These are phyloP conservation scores for Phytophthora tentaculata DNA, from an alignment of 352 stramenopile species.

Conservation along the genomic window DNA sequence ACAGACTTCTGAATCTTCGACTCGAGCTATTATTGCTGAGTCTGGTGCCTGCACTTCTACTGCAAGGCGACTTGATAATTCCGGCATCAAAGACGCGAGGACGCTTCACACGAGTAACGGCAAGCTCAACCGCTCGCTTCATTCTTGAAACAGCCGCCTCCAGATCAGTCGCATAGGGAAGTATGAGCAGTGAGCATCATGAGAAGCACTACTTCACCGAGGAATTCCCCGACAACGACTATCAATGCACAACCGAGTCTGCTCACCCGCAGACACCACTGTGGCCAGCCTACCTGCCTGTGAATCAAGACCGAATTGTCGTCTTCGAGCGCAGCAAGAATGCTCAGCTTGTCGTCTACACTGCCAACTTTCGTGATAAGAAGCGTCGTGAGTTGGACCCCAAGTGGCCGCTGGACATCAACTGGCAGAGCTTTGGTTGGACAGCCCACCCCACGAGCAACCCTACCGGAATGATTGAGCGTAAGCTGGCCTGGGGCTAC, in stretches of 20 bases:
- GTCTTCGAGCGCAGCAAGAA: constrained; percentile 87
- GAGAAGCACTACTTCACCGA: constrained; percentile 67
- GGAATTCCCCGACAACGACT: constrained; percentile 78
- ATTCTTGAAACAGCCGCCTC: constrained; percentile 21
- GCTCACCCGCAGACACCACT: constrained; percentile 64
- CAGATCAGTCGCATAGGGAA: constrained; percentile 4
- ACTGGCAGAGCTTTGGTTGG: constrained; percentile 86
- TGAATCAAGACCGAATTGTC: constrained; percentile 65
- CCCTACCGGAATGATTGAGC: constrained; percentile 67
- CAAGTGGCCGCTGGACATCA: constrained; percentile 80
- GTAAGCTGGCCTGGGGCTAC: constrained; percentile 75
- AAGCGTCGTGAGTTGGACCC: constrained; percentile 54
- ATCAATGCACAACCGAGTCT: constrained; percentile 64
- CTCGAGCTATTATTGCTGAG: not conserved
- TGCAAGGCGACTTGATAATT: constrained; percentile 1
- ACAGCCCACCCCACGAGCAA: constrained; percentile 71
- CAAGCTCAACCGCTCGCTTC: not conserved
- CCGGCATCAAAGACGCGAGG: not conserved
- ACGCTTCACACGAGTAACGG: constrained; percentile 2
- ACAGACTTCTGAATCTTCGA: not conserved
- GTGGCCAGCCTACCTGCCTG: constrained; percentile 72
- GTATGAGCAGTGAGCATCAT: constrained; percentile 11
- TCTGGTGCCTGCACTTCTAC: not conserved
- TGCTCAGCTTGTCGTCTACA: constrained; percentile 80
- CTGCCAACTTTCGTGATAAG: constrained; percentile 67